Base-by-base conservation (phyloP, 495 filamentous ascomycete genomes). In the Rhypophila decipiens region DNA sequence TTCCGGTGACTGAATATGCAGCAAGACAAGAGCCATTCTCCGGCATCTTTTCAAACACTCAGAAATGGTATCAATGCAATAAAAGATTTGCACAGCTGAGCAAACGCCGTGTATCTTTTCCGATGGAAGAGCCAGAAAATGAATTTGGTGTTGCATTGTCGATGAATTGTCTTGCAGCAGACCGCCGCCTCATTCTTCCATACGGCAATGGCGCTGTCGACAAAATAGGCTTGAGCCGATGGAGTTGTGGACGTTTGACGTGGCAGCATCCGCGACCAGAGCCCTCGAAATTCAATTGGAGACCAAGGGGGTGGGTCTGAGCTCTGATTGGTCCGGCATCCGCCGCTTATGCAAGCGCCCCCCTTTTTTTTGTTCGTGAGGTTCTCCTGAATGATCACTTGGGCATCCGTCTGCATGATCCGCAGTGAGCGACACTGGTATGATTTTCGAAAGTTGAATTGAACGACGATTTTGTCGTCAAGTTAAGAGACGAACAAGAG, bases 261-360 rank as follows among this genome's bases (percentile, higher is more conserved):
- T 63, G 60, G 60, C 60, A 63, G 53, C 45, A 48, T 50, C 24
- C 35, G 33, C 39, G 27, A 52, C 60, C 60, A 63, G 38, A 46
- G 37, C 52, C 49, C 46, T 36, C 19, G 5, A 1, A 20, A 27
- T 31, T 13, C 13, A 31, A 31, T 31, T 31, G 27, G 7, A 31
- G 27, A 31, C 27, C 7, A 31, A 47, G 42, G 50, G n/a, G 50
- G 24, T 31, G 7, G 17, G 11, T 11, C 24, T 54, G 43, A 44
- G 39, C 35, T 23, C 3, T 42, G 35, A 56, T 56, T 51, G 54
- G 41, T 13, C 38, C 15, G 11, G 20, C 38, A 22, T 40, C 38
- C 18, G 38, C 38, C 35, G n/a, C 35, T 5, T 7, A 31, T 31
- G 27, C 27, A 31, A 13, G 7, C 27, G 13, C 27, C 27, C 35